Base-by-base conservation (phyloP, 495 filamentous ascomycete genomes). In the Podospora appendiculata region DNA sequence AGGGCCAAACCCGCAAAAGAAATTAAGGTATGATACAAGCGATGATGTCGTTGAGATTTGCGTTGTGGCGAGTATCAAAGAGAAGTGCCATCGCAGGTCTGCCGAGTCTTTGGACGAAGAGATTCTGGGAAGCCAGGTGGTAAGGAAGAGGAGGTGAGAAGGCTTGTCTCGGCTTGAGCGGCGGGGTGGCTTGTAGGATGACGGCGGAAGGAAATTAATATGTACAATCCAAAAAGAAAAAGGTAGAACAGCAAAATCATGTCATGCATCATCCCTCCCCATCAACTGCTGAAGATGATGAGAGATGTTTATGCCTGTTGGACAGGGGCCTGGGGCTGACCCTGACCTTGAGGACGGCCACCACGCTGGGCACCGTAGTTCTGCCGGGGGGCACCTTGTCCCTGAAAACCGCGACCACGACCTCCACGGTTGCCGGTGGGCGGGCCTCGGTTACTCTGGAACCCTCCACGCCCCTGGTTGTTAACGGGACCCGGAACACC, bases 311-410 rank as follows among this genome's bases (percentile, higher is more conserved):
- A 62, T 38, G 53, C 50, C 54, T 70, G 64, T 55, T 65, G 61
- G 6, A 52, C 35, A 47, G 59, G 58, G 3, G 51, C 58, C 17
- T 63, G 64, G n/a, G 63, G 46, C 39, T 59, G 62, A n/a, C 58
- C 56, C 42, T 69, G 62, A 17, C 58, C 56, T 45, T 69, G 70
- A 41, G 50, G 36, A 25, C 61, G 59, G 45, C 55, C 57, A n/a
- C 72, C 73, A 32, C 74, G 68, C 44, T 71, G 70, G 19, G 70
- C 70, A 32, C 67, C 66, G 47, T 66, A 70, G 47, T 70, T 67
- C 53, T 73, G 65, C 41, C 69, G 75, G n/a, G 55, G 50, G 13
- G 55, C 64, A 34, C 45, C 45, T 36, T 63, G 52, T 41, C 62
- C 57, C 47, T 70, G 64, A 41, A 41, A 55, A 18, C 56, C 58